Evolutionary conservation across 495 filamentous ascomycete genomes (phyloP).

Genomic region (Penicillium paxilli): DNA sequence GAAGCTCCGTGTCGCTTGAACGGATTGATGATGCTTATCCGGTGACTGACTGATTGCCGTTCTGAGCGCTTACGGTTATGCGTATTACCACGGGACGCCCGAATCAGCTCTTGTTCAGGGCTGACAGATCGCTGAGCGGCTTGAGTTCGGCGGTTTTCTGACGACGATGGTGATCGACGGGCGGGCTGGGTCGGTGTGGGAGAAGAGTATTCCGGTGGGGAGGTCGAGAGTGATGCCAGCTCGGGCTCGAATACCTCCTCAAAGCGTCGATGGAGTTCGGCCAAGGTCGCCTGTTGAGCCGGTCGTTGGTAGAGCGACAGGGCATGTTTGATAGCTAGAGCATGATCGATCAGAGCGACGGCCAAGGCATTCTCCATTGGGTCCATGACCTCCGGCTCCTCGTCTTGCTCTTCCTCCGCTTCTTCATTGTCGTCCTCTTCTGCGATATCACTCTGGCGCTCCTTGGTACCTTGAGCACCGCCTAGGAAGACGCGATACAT

Average conservation of each 20-base stretch:
- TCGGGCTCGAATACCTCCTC: slow-evolving; percentile 53
- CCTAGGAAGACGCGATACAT: slow-evolving; percentile 74
- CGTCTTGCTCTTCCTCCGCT: slow-evolving; percentile 47
- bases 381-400: slow-evolving; percentile 45
- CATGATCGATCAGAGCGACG: slow-evolving; percentile 86
- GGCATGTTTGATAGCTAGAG: slow-evolving; percentile 80
- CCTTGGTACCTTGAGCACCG: slow-evolving; percentile 42
- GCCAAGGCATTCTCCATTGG: slow-evolving; percentile 81
- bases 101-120: slow-evolving; percentile 41
- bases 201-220: slow-evolving; percentile 25
- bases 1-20: slow-evolving; percentile 45
- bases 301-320: slow-evolving; percentile 64
- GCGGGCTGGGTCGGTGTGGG: slow-evolving; percentile 24
- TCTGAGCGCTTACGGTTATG: slow-evolving; percentile 37
- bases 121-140: slow-evolving; percentile 32
- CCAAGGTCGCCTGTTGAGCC: slow-evolving; percentile 59
- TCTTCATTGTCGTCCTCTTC: slow-evolving; percentile 49
- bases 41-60: slow-evolving; percentile 45
- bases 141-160: slow-evolving; percentile 25
- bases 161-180: slow-evolving; percentile 24
- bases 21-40: slow-evolving; percentile 50
- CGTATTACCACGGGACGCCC: slow-evolving; percentile 28
- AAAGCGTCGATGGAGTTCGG: slow-evolving; percentile 51
- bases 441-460: slow-evolving; percentile 37
- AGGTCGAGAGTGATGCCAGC: slow-evolving; percentile 25